Conservation (phyloP, 192 early-diverging fungal species). For the Backusella morwellensis region DNA sequence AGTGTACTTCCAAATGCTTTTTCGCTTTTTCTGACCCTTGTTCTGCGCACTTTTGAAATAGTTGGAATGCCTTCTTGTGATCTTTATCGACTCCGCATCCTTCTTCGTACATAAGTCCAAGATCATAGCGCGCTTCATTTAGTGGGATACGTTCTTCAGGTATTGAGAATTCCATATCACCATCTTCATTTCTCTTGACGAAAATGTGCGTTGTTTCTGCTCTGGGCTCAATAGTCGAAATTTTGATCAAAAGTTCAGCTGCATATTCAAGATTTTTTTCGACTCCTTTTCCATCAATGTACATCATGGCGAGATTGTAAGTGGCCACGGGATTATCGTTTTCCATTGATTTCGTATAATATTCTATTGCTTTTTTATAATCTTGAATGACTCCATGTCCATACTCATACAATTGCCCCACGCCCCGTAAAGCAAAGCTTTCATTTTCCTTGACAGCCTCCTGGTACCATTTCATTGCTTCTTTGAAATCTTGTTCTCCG, state of each 20-base stretch:
- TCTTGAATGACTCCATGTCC: not conserved
- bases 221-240: not conserved
- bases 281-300: not conserved
- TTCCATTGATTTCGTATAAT: not conserved
- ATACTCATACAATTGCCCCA: constrained; percentile 52
- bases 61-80: not conserved
- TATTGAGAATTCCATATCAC: not conserved
- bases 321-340: not conserved
- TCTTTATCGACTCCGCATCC: not conserved
- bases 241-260: not conserved
- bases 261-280: not conserved
- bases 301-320: not conserved
- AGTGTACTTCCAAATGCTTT: not conserved
- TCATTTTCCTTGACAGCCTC: constrained; percentile 44
- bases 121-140: not conserved
- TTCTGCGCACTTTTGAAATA: not conserved
- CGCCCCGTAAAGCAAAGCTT: constrained; percentile 54
- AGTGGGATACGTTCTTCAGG: not conserved
- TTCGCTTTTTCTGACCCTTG: not conserved
- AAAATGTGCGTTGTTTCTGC: not conserved
- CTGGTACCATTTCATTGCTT: constrained; percentile 57
- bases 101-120: not conserved
- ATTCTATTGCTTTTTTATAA: not conserved
- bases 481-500: constrained; percentile 41
- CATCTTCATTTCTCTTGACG: not conserved